phyloP scores from a whole-genome alignment of 768 basidiomycete species.

The Clavaria fumosa region DNA sequence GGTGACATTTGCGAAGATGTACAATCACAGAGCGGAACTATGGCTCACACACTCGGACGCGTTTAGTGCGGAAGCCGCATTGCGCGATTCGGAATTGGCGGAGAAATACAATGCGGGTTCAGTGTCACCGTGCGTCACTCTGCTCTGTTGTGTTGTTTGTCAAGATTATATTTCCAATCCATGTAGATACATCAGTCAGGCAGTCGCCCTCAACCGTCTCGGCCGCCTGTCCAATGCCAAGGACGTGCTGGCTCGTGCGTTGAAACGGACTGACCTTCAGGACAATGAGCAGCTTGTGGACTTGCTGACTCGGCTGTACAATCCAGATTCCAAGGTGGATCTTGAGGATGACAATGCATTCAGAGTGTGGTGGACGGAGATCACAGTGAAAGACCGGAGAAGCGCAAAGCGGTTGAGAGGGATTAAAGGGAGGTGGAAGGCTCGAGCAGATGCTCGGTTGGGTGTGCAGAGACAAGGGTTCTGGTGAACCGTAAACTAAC shows the following conservation, averaged over 20 bases:
- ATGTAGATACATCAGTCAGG: conserved; percentile 7
- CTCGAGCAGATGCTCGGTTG: conserved; percentile 2
- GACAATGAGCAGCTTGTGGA: conserved; percentile 3
- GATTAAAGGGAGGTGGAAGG: conserved; percentile 3
- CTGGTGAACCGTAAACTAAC: no score
- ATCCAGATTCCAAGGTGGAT: conserved; percentile 2
- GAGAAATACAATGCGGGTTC: background rate
- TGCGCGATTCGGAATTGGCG: background rate
- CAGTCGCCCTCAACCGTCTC: conserved; percentile 2
- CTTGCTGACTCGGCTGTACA: conserved; percentile 3
- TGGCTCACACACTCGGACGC: background rate
- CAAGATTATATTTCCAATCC: background rate
- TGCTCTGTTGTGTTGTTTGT: background rate
- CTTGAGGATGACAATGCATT: conserved; percentile 3
- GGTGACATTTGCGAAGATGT: background rate
- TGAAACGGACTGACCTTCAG: conserved; percentile 1
- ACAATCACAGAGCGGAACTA: background rate
- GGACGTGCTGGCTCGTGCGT: conserved; percentile 4
- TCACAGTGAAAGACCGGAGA: conserved; percentile 4
- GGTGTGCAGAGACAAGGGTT: background rate
- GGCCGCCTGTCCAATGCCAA: conserved; percentile 1
- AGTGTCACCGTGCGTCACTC: background rate
- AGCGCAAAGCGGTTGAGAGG: conserved; percentile 3
- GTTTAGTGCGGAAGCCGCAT: conserved; percentile 1
- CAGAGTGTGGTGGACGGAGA: conserved; percentile 5